Evolutionary conservation across 371 early-diverging fungal species (phyloP).

Genomic region (Mortierella sp.): DNA sequence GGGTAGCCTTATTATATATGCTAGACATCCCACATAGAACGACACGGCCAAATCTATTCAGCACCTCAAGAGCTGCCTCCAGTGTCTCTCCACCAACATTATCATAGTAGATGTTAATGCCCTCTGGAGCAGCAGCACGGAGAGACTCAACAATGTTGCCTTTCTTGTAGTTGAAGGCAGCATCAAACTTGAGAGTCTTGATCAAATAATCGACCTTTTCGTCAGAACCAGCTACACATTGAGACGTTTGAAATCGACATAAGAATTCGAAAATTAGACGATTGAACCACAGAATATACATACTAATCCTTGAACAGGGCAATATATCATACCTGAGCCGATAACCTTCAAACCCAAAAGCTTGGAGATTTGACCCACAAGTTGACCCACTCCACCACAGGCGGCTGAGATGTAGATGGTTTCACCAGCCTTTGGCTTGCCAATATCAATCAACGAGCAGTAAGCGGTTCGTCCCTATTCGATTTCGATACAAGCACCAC

Average conservation of each 20-base stretch:
- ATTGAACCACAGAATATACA: too few relatives aligned
- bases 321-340: conserved; percentile 42
- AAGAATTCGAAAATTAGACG: too few relatives aligned
- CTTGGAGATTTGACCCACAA: conserved; percentile 74
- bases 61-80: conserved; percentile 65
- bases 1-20: conserved; percentile 65
- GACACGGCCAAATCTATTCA: conserved; percentile 66
- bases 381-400: conserved; percentile 73
- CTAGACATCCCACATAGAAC: conserved; percentile 69
- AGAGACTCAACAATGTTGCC: conserved; percentile 57
- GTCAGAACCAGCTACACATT: conserved; percentile 66
- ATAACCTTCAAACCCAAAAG: conserved; percentile 66
- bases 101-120: conserved; percentile 78
- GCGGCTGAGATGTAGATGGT: conserved; percentile 69
- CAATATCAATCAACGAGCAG: conserved; percentile 39
- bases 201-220: conserved; percentile 72
- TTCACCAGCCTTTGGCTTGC: conserved; percentile 73
- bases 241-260: not conserved
- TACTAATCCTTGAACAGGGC: too few relatives aligned
- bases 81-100: conserved; percentile 77
- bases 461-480: conserved; percentile 52
- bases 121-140: conserved; percentile 62
- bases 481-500: not conserved
- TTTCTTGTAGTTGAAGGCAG: conserved; percentile 82
- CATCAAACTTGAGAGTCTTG: conserved; percentile 69